A percentile compares a stretch with the other conserved stretches of the same genome.
Evolutionary conservation across 805 yeast species (phyloP).

Genomic region (Schwanniomyces polymorphus): DNA sequence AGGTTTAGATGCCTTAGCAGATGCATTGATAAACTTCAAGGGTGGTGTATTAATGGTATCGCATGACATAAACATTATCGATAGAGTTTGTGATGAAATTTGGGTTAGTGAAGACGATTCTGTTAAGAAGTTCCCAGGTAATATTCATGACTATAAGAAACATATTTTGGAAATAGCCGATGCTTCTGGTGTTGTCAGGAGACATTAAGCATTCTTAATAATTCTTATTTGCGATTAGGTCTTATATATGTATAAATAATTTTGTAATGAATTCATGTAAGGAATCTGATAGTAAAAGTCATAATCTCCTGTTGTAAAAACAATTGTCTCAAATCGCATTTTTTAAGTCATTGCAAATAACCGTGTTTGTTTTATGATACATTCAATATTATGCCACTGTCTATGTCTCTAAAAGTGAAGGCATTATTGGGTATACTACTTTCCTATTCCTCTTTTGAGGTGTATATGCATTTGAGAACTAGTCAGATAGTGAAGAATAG

Average conservation of each 20-base stretch:
- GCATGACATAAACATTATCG: slow-evolving; percentile 92
- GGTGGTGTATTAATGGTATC: slow-evolving; percentile 98
- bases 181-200: slow-evolving; percentile 86
- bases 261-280: background rate
- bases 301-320: background rate
- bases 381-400: background rate
- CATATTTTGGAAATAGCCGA: slow-evolving; percentile 79
- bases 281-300: background rate
- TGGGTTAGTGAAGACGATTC: slow-evolving; percentile 92
- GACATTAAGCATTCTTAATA: slow-evolving; percentile 47
- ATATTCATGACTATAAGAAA: slow-evolving; percentile 85
- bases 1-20: slow-evolving; percentile 93
- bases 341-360: background rate
- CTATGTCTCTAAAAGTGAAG: slow-evolving; percentile 30
- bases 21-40: slow-evolving; percentile 80
- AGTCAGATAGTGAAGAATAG: slow-evolving; percentile 52
- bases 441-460: slow-evolving; percentile 66
- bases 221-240: background rate
- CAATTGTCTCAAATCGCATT: background rate
- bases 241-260: background rate
- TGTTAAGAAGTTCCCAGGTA: slow-evolving; percentile 77
- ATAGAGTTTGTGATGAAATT: slow-evolving; percentile 86
- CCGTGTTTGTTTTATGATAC: background rate
- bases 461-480: slow-evolving; percentile 57
- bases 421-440: slow-evolving; percentile 43